Percentiles rank a stretch among this genome's conserved stretches.
phyloP scores from a whole-genome alignment of 768 basidiomycete genomes.

The Solioccasus polychromus region DNA sequence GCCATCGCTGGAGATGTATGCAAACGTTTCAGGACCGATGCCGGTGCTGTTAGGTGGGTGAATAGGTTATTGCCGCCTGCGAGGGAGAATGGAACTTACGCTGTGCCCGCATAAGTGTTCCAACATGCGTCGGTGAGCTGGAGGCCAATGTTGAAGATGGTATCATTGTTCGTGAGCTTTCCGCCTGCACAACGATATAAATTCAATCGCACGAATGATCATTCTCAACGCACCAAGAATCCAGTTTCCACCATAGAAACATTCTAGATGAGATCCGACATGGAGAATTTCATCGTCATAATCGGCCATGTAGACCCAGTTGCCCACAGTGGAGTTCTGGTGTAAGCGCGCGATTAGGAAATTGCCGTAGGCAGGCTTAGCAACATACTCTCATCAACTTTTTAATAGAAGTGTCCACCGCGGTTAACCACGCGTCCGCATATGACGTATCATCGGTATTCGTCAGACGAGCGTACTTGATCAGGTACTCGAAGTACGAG shows the following conservation, averaged over 20 bases:
- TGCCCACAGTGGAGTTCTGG: slow-evolving; percentile 63
- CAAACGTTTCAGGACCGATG: slow-evolving; percentile 73
- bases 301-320: slow-evolving; percentile 64
- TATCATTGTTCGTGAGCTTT: slow-evolving; percentile 63
- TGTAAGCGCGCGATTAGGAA: background rate
- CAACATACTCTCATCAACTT: slow-evolving; percentile 48
- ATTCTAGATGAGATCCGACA: slow-evolving; percentile 70
- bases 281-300: slow-evolving; percentile 54
- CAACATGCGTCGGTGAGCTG: slow-evolving; percentile 69
- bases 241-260: slow-evolving; percentile 78
- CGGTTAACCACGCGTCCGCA: slow-evolving; percentile 64
- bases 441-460: slow-evolving; percentile 63
- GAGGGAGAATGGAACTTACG: slow-evolving; percentile 36
- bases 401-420: slow-evolving; percentile 69
- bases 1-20: slow-evolving; percentile 60
- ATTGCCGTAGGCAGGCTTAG: rapidly evolving
- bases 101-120: slow-evolving; percentile 75
- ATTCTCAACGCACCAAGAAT: slow-evolving; percentile 45
- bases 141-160: slow-evolving; percentile 61
- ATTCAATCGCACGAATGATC: background rate
- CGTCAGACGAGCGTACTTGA: slow-evolving; percentile 66
- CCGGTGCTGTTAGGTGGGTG: slow-evolving; percentile 50
- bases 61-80: background rate
- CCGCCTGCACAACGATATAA: slow-evolving; percentile 48
- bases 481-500: slow-evolving; percentile 75